Percentiles rank a stretch among this genome's conserved stretches.
phyloP scores from a whole-genome alignment of 257 asterid species.

The Thymus quinquecostatus region DNA sequence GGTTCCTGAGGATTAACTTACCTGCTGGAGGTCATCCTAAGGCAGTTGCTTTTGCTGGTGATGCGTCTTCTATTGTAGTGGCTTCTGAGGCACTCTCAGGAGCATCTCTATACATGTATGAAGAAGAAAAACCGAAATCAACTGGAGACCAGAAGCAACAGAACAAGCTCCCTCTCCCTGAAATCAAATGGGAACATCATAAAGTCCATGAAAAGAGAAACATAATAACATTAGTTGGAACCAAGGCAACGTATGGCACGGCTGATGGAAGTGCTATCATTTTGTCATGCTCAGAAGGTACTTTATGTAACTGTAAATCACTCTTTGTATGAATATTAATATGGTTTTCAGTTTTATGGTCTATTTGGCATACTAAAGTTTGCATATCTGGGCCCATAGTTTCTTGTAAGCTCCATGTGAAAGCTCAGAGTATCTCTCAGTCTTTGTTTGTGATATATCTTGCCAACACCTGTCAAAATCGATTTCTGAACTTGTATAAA shows the following conservation, averaged over 20 bases:
- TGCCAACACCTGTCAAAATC: too few relatives aligned
- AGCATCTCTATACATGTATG: conserved; percentile 88
- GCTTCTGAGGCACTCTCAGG: conserved; percentile 77
- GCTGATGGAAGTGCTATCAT: conserved; percentile 86
- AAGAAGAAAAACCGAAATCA: conserved; percentile 72
- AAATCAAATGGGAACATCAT: conserved; percentile 86
- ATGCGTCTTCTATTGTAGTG: conserved; percentile 77
- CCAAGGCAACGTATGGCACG: conserved; percentile 85
- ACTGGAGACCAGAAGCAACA: conserved; percentile 66
- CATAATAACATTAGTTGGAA: conserved; percentile 71
- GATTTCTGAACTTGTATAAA: too few relatives aligned
- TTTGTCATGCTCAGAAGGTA: conserved; percentile 96
- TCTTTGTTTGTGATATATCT: conserved; percentile 8
- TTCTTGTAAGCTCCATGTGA: conserved; percentile 3
- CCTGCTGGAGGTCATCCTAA: conserved; percentile 92
- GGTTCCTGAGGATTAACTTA: conserved; percentile 88
- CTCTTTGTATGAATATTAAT: conserved; percentile 7
- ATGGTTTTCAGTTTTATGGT: conserved; percentile 6
- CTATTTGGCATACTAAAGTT: too few relatives aligned
- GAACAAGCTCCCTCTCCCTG: conserved; percentile 86
- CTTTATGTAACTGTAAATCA: conserved; percentile 18
- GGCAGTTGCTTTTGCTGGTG: conserved; percentile 79
- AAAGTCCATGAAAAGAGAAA: conserved; percentile 82
- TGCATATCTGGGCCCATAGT: not conserved
- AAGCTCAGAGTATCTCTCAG: not conserved